phyloP scores from a whole-genome alignment of 768 basidiomycete species.

The Paxillus ammoniavirescens region DNA sequence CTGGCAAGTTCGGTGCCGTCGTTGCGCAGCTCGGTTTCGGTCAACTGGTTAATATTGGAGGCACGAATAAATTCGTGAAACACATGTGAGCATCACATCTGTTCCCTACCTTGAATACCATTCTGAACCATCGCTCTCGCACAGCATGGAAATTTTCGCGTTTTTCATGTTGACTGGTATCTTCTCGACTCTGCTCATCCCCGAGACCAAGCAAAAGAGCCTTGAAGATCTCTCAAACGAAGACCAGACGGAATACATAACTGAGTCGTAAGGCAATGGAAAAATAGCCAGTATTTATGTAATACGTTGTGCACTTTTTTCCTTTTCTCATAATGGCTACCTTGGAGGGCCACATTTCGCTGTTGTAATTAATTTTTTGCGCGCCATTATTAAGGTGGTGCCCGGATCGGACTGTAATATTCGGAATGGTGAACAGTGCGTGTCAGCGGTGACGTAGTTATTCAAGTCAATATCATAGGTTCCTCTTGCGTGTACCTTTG shows the following conservation, averaged over 20 bases:
- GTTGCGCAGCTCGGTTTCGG: constrained; percentile 77
- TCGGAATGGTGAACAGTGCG: too few species aligned
- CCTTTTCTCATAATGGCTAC: too few species aligned
- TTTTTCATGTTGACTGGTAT: constrained; percentile 86
- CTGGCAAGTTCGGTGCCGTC: constrained; percentile 82
- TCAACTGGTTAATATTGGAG: constrained; percentile 66
- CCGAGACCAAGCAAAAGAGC: constrained; percentile 68
- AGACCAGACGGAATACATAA: constrained; percentile 59
- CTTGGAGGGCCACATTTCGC: too few species aligned
- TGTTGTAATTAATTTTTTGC: too few species aligned
- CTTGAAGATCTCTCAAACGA: constrained; percentile 79
- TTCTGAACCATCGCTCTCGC: constrained; percentile 2
- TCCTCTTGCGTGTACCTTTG: too few species aligned
- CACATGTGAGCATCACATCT: constrained; percentile 56
- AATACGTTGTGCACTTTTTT: too few species aligned
- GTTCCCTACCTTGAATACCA: not conserved
- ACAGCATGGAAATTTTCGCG: constrained; percentile 75
- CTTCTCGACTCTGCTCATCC: constrained; percentile 75
- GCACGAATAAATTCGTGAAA: constrained; percentile 55
- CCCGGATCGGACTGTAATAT: too few species aligned
- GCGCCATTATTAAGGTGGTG: too few species aligned
- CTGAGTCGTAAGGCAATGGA: constrained; percentile 15
- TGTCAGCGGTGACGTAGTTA: too few species aligned
- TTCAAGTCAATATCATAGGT: too few species aligned
- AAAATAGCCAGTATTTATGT: not conserved